These are phyloP conservation scores for Davidsoniella virescens DNA, from an alignment of 2,329 filamentous ascomycete genomes.

Conservation along the genomic window DNA sequence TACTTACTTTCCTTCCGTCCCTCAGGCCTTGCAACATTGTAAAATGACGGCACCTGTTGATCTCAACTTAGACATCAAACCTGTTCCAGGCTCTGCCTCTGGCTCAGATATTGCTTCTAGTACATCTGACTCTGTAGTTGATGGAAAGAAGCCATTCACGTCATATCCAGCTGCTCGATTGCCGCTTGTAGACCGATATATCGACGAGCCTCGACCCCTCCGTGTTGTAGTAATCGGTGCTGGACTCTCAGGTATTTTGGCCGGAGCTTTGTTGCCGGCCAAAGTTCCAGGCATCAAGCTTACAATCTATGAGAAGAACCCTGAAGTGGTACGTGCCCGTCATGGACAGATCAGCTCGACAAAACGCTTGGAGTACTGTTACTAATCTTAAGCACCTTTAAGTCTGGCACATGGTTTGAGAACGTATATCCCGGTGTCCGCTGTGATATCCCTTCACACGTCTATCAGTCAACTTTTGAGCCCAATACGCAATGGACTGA, in stretches of 20 bases:
- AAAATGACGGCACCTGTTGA: neutral
- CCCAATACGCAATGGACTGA: conserved; percentile 55
- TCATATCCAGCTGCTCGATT: conserved; percentile 9
- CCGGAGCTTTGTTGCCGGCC: conserved; percentile 47
- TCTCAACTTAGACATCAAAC: neutral
- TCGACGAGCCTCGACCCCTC: conserved; percentile 22
- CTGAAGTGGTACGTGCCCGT: conserved; percentile 42
- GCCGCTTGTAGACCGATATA: conserved; percentile 19
- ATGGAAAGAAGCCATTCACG: neutral
- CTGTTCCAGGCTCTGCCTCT: neutral
- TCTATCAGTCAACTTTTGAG: conserved; percentile 52
- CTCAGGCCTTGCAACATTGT: neutral
- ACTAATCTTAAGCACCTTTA: neutral
- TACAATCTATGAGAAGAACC: conserved; percentile 52
- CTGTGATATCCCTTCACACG: conserved; percentile 53
- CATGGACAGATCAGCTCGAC: neutral
- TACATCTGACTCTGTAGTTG: neutral
- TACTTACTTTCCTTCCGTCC: no score
- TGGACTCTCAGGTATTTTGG: conserved; percentile 26
- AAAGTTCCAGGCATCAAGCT: conserved; percentile 54
- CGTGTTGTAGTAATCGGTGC: conserved; percentile 24
- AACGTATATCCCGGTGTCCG: conserved; percentile 47
- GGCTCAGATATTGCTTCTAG: neutral
- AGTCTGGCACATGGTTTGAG: conserved; percentile 33
- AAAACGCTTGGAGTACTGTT: neutral